A percentile compares a stretch with the other conserved stretches of the same genome.
phyloP scores from a whole-genome alignment of 1,139 yeast species.

The Kazachstania sp. region DNA sequence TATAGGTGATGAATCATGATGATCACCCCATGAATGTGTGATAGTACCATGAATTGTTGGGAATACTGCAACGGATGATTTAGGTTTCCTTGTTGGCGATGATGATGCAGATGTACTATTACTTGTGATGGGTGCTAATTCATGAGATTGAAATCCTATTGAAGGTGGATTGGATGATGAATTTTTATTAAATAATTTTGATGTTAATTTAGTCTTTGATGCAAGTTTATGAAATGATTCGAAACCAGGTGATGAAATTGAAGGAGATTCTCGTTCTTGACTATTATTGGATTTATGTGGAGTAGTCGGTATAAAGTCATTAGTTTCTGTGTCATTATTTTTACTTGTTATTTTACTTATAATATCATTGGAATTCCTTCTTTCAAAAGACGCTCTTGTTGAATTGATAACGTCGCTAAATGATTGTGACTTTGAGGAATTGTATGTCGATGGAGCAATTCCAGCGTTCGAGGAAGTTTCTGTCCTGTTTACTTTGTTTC shows the following conservation, averaged over 20 bases:
- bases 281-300: slow-evolving; percentile 5
- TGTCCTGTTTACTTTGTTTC: not conserved
- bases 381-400: not conserved
- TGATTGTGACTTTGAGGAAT: not conserved
- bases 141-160: slow-evolving; percentile 5
- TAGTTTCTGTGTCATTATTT: not conserved
- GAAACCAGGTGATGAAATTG: slow-evolving; percentile 23
- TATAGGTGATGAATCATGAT: slow-evolving; percentile 8
- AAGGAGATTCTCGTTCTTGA: slow-evolving; percentile 5
- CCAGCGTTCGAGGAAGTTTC: not conserved
- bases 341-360: not conserved
- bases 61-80: slow-evolving; percentile 7
- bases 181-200: slow-evolving; percentile 25
- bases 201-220: slow-evolving; percentile 20
- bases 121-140: not conserved
- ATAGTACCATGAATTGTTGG: slow-evolving; percentile 35
- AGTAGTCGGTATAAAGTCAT: not conserved
- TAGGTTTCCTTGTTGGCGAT: slow-evolving; percentile 5
- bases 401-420: not conserved
- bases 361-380: not conserved
- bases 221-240: slow-evolving; percentile 27
- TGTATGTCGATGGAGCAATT: not conserved
- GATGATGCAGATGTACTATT: slow-evolving; percentile 10
- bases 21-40: slow-evolving; percentile 35
- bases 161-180: slow-evolving; percentile 12